Base-by-base conservation (phyloP, 371 early-diverging fungal species). In the Cokeromyces recurvatus region DNA sequence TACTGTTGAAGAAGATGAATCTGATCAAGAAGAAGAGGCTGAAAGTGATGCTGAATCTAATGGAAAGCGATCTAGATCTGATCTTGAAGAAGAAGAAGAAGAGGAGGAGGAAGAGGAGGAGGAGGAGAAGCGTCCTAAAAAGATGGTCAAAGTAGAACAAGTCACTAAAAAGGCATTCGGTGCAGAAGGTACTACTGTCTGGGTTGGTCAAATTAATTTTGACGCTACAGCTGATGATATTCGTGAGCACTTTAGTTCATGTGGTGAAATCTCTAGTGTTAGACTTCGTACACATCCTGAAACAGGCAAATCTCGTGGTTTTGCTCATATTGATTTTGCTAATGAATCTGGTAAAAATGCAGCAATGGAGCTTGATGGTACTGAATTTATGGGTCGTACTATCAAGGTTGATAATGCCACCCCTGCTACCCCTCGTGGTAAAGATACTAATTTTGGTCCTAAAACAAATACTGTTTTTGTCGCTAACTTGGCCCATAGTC, bases 401-500 rank as follows among this genome's bases (percentile, higher is more conserved):
- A 67, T 89, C 58, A 77, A 82, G 46, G 67, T 81, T 3, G 78
- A 78, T 46, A 71, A 76, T 35, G 69, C 66, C 32, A 53, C 57
- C 21, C 46, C 60, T 25, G 64, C 66, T 11, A 41, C 51, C 21
- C 62, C 53, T 16, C 62, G 68, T 25, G 53, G 52, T 19, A 50
- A 58, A 16, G 64, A 66, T 43, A 58, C 45, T 51, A 79, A 60
- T 59, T 73, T 53, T 51, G 60, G 53, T 16, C 66, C 67, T 42
- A 73, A 68, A 38, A 59, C 72, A 14, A 62, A 78, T 32, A 96
- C 97, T 20, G 81, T 96, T 8, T 97, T 95, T 50, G 74, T 95
- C 37, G 98, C 97, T 42, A 97, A 96, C 76, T 71, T 97, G 51
- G 84, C 89, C 22, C 94, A 91, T 60, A 86, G 76, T 59, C 87